Evolutionary conservation across 495 filamentous ascomycete species (phyloP).

Genomic region (Extremus antarcticus): DNA sequence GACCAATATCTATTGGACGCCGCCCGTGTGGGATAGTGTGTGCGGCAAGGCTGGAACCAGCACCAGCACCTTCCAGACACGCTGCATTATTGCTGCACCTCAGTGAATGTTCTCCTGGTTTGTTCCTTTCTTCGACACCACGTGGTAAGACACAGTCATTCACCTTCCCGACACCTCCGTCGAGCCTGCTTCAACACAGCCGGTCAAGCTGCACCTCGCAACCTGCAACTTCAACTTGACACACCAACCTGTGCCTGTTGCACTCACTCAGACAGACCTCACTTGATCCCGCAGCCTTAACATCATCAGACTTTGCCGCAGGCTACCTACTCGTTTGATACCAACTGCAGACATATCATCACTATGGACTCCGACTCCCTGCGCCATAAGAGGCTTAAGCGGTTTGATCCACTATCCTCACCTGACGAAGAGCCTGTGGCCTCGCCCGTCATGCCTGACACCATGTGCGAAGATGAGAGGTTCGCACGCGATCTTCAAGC

Average conservation of each 20-base stretch:
- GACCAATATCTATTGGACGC: too few species aligned
- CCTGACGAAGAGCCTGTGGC: neutral
- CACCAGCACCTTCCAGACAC: neutral
- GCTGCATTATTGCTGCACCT: too few species aligned
- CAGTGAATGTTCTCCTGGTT: too few species aligned
- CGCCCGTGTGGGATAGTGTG: too few species aligned
- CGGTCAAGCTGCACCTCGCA: neutral
- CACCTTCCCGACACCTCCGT: neutral
- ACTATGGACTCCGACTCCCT: neutral
- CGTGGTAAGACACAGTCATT: neutral
- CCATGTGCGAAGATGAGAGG: neutral
- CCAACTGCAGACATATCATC: neutral
- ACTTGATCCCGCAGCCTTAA: neutral
- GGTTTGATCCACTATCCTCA: neutral
- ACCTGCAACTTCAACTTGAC: neutral
- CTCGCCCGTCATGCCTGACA: neutral
- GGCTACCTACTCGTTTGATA: too few species aligned
- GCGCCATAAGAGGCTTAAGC: neutral
- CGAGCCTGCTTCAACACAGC: neutral
- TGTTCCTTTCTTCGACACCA: neutral
- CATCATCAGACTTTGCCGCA: too few species aligned
- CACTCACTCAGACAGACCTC: neutral
- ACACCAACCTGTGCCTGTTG: neutral
- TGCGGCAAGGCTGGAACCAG: too few species aligned
- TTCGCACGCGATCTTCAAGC: conserved; percentile 6